Evolutionary conservation across 2,329 filamentous ascomycete genomes (phyloP).

Genomic region (Trichothecium sympodiale): DNA sequence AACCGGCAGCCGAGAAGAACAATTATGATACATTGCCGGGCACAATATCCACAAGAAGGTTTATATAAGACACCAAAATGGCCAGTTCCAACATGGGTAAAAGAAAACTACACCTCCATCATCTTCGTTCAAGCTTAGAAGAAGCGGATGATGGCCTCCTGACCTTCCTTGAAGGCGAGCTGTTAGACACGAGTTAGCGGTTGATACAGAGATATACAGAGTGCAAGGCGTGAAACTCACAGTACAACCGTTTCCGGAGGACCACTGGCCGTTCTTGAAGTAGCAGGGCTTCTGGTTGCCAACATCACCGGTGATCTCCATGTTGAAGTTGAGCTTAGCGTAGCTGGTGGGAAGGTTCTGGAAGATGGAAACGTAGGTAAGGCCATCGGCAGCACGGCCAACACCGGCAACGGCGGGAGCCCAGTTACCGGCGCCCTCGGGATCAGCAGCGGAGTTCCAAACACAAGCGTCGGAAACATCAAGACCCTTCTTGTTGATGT

Average conservation of each 20-base stretch:
- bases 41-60: conserved; percentile 8
- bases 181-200: conserved; percentile 15
- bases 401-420: conserved; percentile 79
- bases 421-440: conserved; percentile 64
- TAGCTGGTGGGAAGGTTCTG: conserved; percentile 67
- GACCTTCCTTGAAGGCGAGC: conserved; percentile 31
- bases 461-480: conserved; percentile 57
- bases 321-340: conserved; percentile 63
- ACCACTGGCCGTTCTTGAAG: conserved; percentile 53
- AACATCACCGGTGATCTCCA: conserved; percentile 61
- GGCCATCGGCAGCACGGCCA: conserved; percentile 51
- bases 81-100: conserved; percentile 15
- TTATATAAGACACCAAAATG: not conserved
- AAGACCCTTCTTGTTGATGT: conserved; percentile 77
- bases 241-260: conserved; percentile 60
- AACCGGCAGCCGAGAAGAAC: too few species aligned
- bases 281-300: conserved; percentile 40
- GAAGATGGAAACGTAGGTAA: conserved; percentile 75
- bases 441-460: conserved; percentile 48
- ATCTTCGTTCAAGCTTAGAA: conserved; percentile 14
- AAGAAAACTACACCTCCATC: not conserved
- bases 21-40: not conserved
- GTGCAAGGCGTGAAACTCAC: conserved; percentile 60
- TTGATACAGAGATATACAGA: not conserved
- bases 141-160: conserved; percentile 32